These are phyloP conservation scores for Debaryomyces coudertii DNA, from an alignment of 1,139 yeast genomes.

Conservation along the genomic window DNA sequence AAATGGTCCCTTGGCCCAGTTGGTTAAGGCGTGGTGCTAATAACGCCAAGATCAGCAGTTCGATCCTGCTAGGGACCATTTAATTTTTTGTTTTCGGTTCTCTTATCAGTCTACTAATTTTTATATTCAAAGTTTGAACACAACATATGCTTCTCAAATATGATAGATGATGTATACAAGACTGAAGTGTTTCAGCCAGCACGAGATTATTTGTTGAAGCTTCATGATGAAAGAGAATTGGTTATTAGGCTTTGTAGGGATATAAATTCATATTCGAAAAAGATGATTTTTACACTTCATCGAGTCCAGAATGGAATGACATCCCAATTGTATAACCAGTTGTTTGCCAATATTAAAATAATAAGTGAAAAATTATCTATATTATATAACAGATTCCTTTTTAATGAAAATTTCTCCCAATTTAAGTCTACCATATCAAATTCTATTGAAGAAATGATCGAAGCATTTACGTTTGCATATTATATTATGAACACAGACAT, in stretches of 20 bases:
- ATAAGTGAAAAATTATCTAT: slow-evolving; percentile 19
- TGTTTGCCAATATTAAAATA: slow-evolving; percentile 19
- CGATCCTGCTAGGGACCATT: slow-evolving; percentile 86
- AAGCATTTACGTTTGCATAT: slow-evolving; percentile 39
- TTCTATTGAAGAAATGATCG: slow-evolving; percentile 41
- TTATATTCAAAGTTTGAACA: too few species aligned
- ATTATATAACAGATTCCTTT: slow-evolving; percentile 17
- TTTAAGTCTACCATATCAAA: slow-evolving; percentile 30
- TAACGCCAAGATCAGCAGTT: slow-evolving; percentile 84
- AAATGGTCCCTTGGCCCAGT: slow-evolving; percentile 81
- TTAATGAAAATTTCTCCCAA: slow-evolving; percentile 19
- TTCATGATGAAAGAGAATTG: slow-evolving; percentile 38
- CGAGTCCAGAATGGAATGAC: slow-evolving; percentile 22
- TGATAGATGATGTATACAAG: slow-evolving; percentile 61
- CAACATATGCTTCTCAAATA: neutral
- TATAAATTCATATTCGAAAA: slow-evolving; percentile 41
- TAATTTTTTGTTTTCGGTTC: slow-evolving; percentile 17
- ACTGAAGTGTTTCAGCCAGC: slow-evolving; percentile 22
- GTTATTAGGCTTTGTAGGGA: slow-evolving; percentile 41
- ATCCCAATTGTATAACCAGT: slow-evolving; percentile 15
- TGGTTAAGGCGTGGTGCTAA: slow-evolving; percentile 93
- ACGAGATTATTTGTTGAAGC: slow-evolving; percentile 16
- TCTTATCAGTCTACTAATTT: neutral
- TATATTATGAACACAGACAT: slow-evolving; percentile 24
- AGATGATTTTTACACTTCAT: slow-evolving; percentile 42